These are phyloP conservation scores for Paramarasmius palmivorus DNA, from an alignment of 1,284 basidiomycete species.

Conservation along the genomic window DNA sequence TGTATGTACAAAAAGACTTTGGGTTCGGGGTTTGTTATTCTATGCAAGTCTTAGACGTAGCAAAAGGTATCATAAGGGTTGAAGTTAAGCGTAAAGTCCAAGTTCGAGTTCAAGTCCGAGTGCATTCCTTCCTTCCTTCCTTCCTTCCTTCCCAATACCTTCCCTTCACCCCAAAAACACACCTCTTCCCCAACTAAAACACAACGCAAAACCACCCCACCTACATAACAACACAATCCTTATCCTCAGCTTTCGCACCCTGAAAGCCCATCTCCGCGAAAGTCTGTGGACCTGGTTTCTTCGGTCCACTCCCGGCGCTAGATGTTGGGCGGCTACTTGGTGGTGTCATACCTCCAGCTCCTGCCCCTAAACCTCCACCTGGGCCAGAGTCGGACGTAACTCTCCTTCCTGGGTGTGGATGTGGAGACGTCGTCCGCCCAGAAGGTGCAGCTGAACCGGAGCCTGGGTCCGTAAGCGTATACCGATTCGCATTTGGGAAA, in stretches of 20 bases:
- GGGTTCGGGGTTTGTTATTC: no score
- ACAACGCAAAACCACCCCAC: no score
- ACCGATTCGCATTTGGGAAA: conserved; percentile 37
- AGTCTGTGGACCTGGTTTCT: conserved; percentile 58
- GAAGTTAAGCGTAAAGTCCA: no score
- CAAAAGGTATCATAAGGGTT: no score
- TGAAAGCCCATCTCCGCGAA: conserved; percentile 93
- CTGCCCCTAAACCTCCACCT: no score
- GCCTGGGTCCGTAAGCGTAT: conserved; percentile 41
- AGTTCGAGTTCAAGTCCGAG: no score
- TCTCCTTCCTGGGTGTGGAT: not conserved
- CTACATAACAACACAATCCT: conserved; percentile 84
- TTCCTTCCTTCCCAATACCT: no score
- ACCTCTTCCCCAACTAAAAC: no score
- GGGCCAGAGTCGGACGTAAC: not conserved
- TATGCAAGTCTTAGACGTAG: no score
- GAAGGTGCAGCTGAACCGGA: conserved; percentile 14
- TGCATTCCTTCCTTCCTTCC: no score
- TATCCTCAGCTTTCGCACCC: conserved; percentile 71
- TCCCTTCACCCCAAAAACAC: no score
- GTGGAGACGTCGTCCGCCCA: conserved; percentile 14
- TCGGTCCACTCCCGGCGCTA: conserved; percentile 2
- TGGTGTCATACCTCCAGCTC: conserved; percentile 17
- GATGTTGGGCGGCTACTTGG: not conserved
- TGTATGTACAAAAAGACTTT: no score